Evolutionary conservation across 495 filamentous ascomycete species (phyloP).

Genomic region (Podospora didyma): DNA sequence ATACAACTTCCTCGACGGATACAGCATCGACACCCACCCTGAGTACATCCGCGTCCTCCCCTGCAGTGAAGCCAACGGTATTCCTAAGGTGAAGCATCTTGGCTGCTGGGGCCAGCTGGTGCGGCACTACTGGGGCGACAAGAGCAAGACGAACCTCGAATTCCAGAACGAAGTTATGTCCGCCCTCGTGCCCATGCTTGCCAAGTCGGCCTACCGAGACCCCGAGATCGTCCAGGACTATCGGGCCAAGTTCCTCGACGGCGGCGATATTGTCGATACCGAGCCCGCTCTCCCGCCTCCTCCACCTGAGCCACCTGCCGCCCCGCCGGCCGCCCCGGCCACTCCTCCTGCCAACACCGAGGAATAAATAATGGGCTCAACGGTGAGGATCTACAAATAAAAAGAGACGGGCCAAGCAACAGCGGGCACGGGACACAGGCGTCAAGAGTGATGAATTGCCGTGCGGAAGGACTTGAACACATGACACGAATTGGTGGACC

Average conservation of each 20-base stretch:
- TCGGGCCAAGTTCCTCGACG: conserved; percentile 15
- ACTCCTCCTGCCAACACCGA: no score
- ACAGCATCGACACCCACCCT: conserved; percentile 18
- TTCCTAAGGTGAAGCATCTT: conserved; percentile 12
- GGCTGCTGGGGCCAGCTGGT: conserved; percentile 25
- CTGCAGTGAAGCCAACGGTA: conserved; percentile 28
- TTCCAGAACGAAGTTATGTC: conserved; percentile 19
- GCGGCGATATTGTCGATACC: conserved; percentile 16
- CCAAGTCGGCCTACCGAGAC: conserved; percentile 14
- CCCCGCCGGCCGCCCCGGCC: no score
- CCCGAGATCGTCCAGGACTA: conserved; percentile 13
- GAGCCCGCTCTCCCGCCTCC: no score
- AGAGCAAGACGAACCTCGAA: conserved; percentile 15
- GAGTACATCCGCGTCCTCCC: conserved; percentile 21
- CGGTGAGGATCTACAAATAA: background rate
- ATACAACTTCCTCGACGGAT: conserved; percentile 26
- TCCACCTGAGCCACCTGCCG: no score
- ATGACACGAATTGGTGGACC: background rate
- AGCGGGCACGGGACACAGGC: background rate
- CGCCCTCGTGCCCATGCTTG: conserved; percentile 20
- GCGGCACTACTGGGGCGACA: conserved; percentile 27
- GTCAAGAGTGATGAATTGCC: background rate
- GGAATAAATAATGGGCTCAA: no score
- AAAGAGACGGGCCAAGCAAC: background rate
- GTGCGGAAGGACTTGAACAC: background rate